Conservation (phyloP, 2,329 filamentous ascomycete species). For the Xylariaceae sp. region DNA sequence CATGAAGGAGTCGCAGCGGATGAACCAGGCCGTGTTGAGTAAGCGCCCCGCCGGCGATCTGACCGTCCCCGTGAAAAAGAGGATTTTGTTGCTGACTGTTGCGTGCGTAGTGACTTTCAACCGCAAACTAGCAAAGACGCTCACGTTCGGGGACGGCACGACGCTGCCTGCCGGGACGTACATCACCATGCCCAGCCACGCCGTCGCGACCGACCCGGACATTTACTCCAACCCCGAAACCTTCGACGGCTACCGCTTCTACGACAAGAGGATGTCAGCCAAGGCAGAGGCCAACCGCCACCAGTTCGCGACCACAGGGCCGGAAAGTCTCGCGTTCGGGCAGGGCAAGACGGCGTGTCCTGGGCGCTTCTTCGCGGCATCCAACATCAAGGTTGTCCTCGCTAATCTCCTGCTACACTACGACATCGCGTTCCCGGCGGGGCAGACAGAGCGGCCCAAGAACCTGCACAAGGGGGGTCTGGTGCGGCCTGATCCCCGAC, state of each 20-base stretch:
- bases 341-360: constrained; percentile 23
- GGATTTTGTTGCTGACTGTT: too few relatives aligned
- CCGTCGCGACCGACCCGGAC: constrained; percentile 18
- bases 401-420: constrained; percentile 19
- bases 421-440: constrained; percentile 20
- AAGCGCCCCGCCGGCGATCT: constrained; percentile 2
- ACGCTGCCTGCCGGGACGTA: constrained; percentile 18
- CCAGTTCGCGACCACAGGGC: constrained; percentile 20
- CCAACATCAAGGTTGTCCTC: constrained; percentile 22
- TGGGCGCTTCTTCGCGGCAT: constrained; percentile 22
- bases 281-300: constrained; percentile 21
- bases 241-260: constrained; percentile 21
- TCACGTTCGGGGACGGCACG: constrained; percentile 20
- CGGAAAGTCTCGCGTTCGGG: constrained; percentile 20
- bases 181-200: constrained; percentile 21
- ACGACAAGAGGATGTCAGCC: constrained; percentile 20
- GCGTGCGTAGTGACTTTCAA: constrained; percentile 18
- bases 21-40: constrained; percentile 24
- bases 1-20: constrained; percentile 24
- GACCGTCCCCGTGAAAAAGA: not conserved
- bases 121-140: constrained; percentile 14
- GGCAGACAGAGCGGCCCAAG: constrained; percentile 20
- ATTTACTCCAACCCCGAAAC: constrained; percentile 22
- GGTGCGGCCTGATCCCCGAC: constrained; percentile 19
- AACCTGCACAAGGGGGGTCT: constrained; percentile 22